Evolutionary conservation across 306 rosid genomes (phyloP), one percentile per base, ranked within the genome.

Genomic region (Styphnolobium japonicum): DNA sequence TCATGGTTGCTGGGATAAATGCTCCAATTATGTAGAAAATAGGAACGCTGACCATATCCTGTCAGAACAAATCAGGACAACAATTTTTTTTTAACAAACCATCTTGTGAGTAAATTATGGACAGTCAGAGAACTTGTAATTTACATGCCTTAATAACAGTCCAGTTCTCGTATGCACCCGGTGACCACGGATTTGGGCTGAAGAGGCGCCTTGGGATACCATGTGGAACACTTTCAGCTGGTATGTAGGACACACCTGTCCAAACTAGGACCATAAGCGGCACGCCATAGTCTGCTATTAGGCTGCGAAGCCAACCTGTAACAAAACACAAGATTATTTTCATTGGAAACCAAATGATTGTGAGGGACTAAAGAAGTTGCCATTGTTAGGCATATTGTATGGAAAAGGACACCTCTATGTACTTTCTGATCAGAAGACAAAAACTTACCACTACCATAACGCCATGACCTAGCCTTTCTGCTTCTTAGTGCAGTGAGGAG

Each of bases 181-280:
- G 96, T 29, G 99, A 93, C 99, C 99, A 96, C 1, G 99, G 99
- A 73, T 96, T 91, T n/a, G 99, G 99, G 83, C 99, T 96, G 75
- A 89, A 86, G 55, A 96, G 95, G 31, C 99, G 90, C 85, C 99
- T 80, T 6, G 99, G 99, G 58, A 96, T 91, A 62, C 97, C 99
- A 6, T 80, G 71, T 19, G 99, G 99, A 70, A 93, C 94, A 77
- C 55, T 86, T 74, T 73, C 49, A 0, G 97, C 22, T n/a, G 99
- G 97, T 16, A 93, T 84, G 89, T 91, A 96, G 29, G 99, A 96
- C 40, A 93, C 73, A 18, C 88, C 98, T 43, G 98, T 96, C 99
- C 99, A 96, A 71, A 91, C 88, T 14, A 96, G 83, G 43, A 96
- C 98, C 99, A 96, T 96, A 39, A 96, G 88, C 0, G 99, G 98